These are phyloP conservation scores for Aspergillus quadrilineatus DNA, from an alignment of 2,329 filamentous ascomycete genomes.

Conservation along the genomic window DNA sequence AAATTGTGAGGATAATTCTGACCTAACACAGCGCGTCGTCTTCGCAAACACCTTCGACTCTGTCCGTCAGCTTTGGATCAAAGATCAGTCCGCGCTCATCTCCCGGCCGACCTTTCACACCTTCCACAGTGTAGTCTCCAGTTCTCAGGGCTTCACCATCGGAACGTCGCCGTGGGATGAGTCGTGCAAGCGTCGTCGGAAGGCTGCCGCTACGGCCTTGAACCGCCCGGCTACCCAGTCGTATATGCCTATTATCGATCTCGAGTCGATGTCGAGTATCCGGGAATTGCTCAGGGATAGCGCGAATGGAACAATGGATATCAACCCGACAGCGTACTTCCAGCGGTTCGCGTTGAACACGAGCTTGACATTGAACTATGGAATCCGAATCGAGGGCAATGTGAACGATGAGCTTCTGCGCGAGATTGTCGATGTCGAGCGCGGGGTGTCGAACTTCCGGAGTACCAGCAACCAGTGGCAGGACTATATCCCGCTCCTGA, in stretches of 20 bases:
- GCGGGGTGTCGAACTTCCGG: slow-evolving; percentile 71
- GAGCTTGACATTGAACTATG: slow-evolving; percentile 75
- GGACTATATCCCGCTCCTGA: slow-evolving; percentile 75
- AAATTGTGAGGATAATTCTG: neutral
- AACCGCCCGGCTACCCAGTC: slow-evolving; percentile 73
- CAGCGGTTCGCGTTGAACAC: slow-evolving; percentile 76
- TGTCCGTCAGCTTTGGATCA: slow-evolving; percentile 72
- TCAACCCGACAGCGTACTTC: slow-evolving; percentile 72
- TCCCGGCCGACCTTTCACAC: slow-evolving; percentile 77
- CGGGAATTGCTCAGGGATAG: slow-evolving; percentile 68
- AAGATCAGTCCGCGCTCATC: slow-evolving; percentile 73
- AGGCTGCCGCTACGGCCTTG: slow-evolving; percentile 74
- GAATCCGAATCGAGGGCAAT: slow-evolving; percentile 70
- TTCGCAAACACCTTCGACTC: slow-evolving; percentile 77
- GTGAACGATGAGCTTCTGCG: slow-evolving; percentile 65
- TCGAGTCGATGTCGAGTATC: slow-evolving; percentile 70
- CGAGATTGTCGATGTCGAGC: slow-evolving; percentile 74
- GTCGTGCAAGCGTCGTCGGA: slow-evolving; percentile 72
- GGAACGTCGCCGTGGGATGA: slow-evolving; percentile 83
- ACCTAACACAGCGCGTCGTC: slow-evolving; percentile 58
- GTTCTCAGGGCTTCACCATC: slow-evolving; percentile 76
- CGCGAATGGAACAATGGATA: slow-evolving; percentile 59
- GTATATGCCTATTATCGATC: slow-evolving; percentile 80
- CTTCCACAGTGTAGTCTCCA: slow-evolving; percentile 76
- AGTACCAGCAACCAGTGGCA: slow-evolving; percentile 82